Base-by-base conservation (phyloP, 2,329 filamentous ascomycete species). In the Ophiostoma ulmi region DNA sequence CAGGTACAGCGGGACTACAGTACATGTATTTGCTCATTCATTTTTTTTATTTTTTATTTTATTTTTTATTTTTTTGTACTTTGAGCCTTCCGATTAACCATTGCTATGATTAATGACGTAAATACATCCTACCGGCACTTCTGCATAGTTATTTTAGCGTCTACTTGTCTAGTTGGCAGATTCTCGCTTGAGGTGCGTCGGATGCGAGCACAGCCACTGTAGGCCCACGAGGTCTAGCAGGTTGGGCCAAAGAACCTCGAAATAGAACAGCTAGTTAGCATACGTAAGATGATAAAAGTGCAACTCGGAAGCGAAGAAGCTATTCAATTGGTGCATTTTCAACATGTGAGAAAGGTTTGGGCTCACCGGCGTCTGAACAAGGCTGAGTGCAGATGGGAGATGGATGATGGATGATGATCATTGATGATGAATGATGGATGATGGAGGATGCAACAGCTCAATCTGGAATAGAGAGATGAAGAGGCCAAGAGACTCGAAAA, bases 141-240 rank as follows among this genome's bases (percentile, higher is more conserved):
- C n/a, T 17, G 5, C 44, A 8, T 58, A 17, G 39, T 44, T 17
- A 14, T 10, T 8, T 8, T 44, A 44, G 7, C 52, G 26, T 26
- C 52, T 58, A 11, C 4, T 58, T 10, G 1, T 3, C 10, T 26
- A 26, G 52, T 26, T 58, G 52, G 52, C n/a, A 22, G 52, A 17
- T 48, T 22, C 22, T 58, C 52, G 52, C 52, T 26, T 26, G 52
- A 58, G n/a, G 52, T 58, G 52, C 52, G n/a, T 58, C 52, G n/a
- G 48, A 58, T 58, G 52, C 52, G 22, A 58, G 52, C 52, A 58
- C 52, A 58, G 52, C 52, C 52, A 58, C 52, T 26, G n/a, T 6
- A 58, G 52, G 52, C 22, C 52, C 52, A 31, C 31, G 31, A 31
- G 31, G 31, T 31, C 31, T 31, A 58, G n/a, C 11, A 5, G 8